These are phyloP conservation scores for Nicotiana otophora DNA, from an alignment of 257 asterid species.

Conservation along the genomic window DNA sequence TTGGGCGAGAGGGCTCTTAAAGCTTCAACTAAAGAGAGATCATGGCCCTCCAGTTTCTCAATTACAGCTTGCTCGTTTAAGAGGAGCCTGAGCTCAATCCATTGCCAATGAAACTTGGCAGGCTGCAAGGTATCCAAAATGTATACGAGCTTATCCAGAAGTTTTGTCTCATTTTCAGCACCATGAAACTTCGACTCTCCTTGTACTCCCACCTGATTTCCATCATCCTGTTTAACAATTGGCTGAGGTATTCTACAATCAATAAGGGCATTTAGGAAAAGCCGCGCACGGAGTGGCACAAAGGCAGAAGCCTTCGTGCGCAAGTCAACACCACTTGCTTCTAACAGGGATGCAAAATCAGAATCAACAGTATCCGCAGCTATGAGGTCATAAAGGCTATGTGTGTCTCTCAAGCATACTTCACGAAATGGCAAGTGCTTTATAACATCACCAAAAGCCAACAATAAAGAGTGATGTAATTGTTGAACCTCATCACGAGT, in stretches of 20 bases:
- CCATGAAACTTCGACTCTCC: slow-evolving; percentile 59
- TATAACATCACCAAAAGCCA: slow-evolving; percentile 63
- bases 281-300: slow-evolving; percentile 93
- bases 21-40: slow-evolving; percentile 68
- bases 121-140: slow-evolving; percentile 89
- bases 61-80: slow-evolving; percentile 84
- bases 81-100: slow-evolving; percentile 96
- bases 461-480: slow-evolving; percentile 49
- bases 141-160: slow-evolving; percentile 63
- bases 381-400: slow-evolving; percentile 62
- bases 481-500: slow-evolving; percentile 75
- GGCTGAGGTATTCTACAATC: slow-evolving; percentile 75
- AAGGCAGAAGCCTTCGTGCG: slow-evolving; percentile 65
- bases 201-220: slow-evolving; percentile 42
- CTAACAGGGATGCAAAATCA: slow-evolving; percentile 75
- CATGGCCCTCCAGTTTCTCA: slow-evolving; percentile 69
- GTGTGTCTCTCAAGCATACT: slow-evolving; percentile 81
- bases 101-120: slow-evolving; percentile 99
- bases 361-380: slow-evolving; percentile 70
- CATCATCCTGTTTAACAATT: slow-evolving; percentile 44
- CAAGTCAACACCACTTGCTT: slow-evolving; percentile 54
- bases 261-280: slow-evolving; percentile 75
- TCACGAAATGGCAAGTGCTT: slow-evolving; percentile 94
- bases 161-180: slow-evolving; percentile 60
- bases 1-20: slow-evolving; percentile 70